Percentiles rank a stretch among this genome's conserved stretches.
Evolutionary conservation across 768 basidiomycete genomes (phyloP).

Genomic region (Russula griseocarnosa): DNA sequence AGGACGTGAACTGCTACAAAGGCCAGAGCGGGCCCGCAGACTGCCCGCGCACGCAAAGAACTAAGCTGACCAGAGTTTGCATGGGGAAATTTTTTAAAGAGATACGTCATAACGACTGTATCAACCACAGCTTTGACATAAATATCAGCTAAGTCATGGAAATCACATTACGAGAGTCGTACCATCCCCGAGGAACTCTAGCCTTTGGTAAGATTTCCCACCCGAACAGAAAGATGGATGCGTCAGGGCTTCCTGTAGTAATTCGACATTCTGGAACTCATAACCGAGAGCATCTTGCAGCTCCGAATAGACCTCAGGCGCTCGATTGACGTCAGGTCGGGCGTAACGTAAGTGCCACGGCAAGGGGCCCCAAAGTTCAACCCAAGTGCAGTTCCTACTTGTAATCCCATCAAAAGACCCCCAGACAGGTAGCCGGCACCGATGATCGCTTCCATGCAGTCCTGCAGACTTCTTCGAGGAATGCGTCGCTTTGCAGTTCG

Average conservation of each 20-base stretch:
- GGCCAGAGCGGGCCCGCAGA: constrained; percentile 72
- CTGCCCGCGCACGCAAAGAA: constrained; percentile 61
- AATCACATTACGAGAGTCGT: constrained; percentile 31
- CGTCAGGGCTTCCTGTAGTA: constrained; percentile 76
- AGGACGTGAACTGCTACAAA: constrained; percentile 63
- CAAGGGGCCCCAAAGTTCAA: constrained; percentile 67
- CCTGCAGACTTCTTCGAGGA: constrained; percentile 71
- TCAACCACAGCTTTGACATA: constrained; percentile 56
- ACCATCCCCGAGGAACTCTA: constrained; percentile 92
- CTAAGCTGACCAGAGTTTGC: constrained; percentile 77
- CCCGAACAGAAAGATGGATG: constrained; percentile 70
- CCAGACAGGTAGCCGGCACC: constrained; percentile 74
- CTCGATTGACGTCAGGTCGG: constrained; percentile 34
- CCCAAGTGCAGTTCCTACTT: constrained; percentile 58
- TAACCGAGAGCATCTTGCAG: constrained; percentile 70
- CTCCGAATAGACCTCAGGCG: constrained; percentile 46
- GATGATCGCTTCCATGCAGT: constrained; percentile 83
- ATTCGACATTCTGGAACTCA: constrained; percentile 54
- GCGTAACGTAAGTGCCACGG: constrained; percentile 65
- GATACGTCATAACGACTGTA: constrained; percentile 65
- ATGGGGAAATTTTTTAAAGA: constrained; percentile 63
- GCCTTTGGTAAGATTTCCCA: constrained; percentile 70
- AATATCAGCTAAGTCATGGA: constrained; percentile 4
- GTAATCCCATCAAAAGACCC: constrained; percentile 65
- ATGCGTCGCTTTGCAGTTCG: constrained; percentile 46